Evolutionary conservation across 176 grass and related monocot genomes (phyloP).

Genomic region (Tillandsia leiboldiana): DNA sequence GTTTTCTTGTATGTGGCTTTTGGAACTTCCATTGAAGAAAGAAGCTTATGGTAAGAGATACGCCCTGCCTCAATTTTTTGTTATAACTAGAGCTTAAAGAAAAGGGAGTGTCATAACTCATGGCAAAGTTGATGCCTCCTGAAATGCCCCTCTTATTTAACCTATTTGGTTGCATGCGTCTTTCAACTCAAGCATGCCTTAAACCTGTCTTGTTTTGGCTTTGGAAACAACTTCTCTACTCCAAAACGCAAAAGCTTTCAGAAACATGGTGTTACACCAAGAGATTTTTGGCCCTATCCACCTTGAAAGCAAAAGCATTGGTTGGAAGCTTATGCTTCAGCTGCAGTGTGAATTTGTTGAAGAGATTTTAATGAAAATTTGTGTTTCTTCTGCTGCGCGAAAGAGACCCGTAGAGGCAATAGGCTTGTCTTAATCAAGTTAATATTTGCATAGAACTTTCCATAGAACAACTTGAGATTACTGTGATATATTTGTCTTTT

Average conservation of each 20-base stretch:
- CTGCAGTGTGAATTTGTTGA: too few species aligned
- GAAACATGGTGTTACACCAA: too few species aligned
- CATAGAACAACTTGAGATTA: not conserved
- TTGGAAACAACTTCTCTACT: too few species aligned
- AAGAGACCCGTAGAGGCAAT: not conserved
- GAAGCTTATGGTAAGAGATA: constrained; percentile 39
- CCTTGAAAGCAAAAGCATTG: too few species aligned
- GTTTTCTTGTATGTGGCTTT: constrained; percentile 34
- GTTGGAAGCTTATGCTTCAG: too few species aligned
- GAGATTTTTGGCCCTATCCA: too few species aligned
- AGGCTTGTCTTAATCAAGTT: not conserved
- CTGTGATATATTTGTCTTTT: constrained; percentile 12
- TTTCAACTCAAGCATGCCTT: too few species aligned
- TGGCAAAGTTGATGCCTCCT: not conserved
- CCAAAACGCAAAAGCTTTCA: too few species aligned
- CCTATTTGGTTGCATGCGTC: too few species aligned
- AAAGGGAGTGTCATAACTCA: too few species aligned
- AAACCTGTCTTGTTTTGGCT: too few species aligned
- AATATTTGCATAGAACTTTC: not conserved
- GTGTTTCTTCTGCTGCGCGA: not conserved
- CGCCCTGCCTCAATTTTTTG: not conserved
- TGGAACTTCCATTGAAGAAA: constrained; percentile 44
- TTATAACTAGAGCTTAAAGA: not conserved
- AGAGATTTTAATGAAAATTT: not conserved
- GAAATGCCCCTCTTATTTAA: too few species aligned